These are phyloP conservation scores for Aspergillus niger DNA, from an alignment of 2,329 filamentous ascomycete genomes.

Conservation along the genomic window DNA sequence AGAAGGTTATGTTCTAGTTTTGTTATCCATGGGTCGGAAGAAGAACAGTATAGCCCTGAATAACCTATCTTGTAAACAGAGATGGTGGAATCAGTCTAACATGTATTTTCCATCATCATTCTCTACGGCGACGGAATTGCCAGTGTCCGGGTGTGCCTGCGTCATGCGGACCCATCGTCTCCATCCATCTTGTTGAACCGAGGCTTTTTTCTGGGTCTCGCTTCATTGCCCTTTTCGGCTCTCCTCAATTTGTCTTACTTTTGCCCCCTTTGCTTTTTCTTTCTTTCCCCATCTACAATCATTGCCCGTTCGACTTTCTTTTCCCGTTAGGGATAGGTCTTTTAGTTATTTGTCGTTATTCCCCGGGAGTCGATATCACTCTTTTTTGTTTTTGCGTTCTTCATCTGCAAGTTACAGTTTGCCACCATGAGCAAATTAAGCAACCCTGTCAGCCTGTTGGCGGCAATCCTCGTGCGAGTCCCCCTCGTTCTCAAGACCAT, in stretches of 20 bases:
- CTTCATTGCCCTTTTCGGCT: not conserved
- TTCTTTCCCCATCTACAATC: not conserved
- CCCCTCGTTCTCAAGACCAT: conserved; percentile 48
- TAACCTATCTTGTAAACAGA: not conserved
- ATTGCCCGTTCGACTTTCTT: not conserved
- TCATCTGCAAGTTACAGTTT: not conserved
- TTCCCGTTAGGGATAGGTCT: no score
- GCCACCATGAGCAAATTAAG: conserved; percentile 28
- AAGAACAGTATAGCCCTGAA: not conserved
- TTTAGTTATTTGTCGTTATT: not conserved
- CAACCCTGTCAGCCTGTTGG: conserved; percentile 33
- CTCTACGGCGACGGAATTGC: not conserved
- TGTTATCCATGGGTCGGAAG: not conserved
- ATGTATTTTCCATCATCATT: not conserved
- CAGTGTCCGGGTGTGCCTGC: not conserved
- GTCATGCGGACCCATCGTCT: not conserved
- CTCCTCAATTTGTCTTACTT: not conserved
- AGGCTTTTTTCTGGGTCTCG: not conserved
- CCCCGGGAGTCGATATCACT: not conserved
- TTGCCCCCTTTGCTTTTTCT: not conserved
- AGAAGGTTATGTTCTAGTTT: not conserved
- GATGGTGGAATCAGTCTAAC: not conserved
- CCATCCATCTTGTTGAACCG: not conserved
- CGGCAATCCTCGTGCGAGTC: conserved; percentile 40
- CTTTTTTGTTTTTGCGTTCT: not conserved